Evolutionary conservation across 805 yeast genomes (phyloP).

Genomic region (Yamadazyma ubonensis): DNA sequence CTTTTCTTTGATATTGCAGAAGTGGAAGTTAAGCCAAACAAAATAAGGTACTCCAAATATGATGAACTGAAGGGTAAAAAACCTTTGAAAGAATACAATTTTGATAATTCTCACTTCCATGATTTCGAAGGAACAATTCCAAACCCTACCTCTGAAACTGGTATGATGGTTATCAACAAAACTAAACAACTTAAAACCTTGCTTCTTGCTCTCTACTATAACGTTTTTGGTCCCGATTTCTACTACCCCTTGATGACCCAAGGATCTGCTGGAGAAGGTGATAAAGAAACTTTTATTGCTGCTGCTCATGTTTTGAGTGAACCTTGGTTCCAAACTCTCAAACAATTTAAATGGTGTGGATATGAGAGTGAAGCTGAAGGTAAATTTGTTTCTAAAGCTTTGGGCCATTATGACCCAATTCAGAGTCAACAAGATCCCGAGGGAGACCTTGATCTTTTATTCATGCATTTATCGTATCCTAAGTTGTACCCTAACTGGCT

Average conservation of each 20-base stretch:
- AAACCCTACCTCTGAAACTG: conserved; percentile 68
- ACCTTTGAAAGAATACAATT: conserved; percentile 26
- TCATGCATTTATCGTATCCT: conserved; percentile 64
- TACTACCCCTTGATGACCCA: conserved; percentile 70
- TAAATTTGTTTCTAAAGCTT: conserved; percentile 35
- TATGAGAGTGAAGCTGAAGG: conserved; percentile 24
- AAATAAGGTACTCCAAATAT: conserved; percentile 31
- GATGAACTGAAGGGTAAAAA: conserved; percentile 35
- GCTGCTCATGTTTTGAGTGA: conserved; percentile 56
- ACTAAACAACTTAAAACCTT: conserved; percentile 57
- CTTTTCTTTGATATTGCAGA: conserved; percentile 54
- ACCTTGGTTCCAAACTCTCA: conserved; percentile 53
- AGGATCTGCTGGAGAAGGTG: conserved; percentile 78
- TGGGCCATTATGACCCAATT: conserved; percentile 43
- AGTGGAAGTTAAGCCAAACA: conserved; percentile 30
- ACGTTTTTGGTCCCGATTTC: conserved; percentile 60
- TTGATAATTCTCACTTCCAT: conserved; percentile 46
- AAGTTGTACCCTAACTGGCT: conserved; percentile 38
- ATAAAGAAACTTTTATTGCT: conserved; percentile 71
- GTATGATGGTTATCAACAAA: conserved; percentile 64
- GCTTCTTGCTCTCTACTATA: conserved; percentile 61
- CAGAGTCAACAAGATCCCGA: conserved; percentile 18
- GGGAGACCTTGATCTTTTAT: conserved; percentile 27
- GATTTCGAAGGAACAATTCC: conserved; percentile 64
- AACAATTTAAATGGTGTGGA: conserved; percentile 42